Evolutionary conservation across 371 early-diverging fungal species (phyloP).

Genomic region (Circinella minor): DNA sequence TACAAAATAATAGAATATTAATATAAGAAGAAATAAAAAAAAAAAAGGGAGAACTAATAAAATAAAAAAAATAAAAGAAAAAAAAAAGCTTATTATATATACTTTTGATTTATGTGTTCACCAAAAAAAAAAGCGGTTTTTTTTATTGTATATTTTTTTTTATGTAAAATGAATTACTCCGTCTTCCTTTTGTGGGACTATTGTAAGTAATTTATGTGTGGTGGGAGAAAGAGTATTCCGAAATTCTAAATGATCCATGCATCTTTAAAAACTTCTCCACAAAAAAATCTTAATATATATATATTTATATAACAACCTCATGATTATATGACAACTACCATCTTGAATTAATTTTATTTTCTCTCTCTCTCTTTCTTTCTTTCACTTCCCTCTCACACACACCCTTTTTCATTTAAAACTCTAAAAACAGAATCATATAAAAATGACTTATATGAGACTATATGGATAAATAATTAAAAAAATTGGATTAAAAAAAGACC

Average conservation of each 20-base stretch:
- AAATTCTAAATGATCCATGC: neutral
- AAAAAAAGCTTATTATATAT: constrained; percentile 1
- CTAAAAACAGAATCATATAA: no score
- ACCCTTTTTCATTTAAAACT: no score
- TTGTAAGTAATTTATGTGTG: constrained; percentile 7
- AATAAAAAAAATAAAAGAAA: neutral
- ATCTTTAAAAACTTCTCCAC: neutral
- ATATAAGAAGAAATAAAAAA: neutral
- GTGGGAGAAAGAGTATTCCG: neutral
- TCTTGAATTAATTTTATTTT: no score
- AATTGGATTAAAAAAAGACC: no score
- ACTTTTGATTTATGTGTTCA: neutral
- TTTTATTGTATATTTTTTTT: neutral
- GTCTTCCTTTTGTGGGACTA: neutral
- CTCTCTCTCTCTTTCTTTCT: no score
- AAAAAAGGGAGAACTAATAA: neutral
- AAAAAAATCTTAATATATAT: no score
- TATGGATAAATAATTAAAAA: no score
- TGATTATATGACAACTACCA: no score
- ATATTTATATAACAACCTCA: no score
- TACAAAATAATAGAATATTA: no score
- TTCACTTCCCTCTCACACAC: no score
- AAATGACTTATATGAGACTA: no score
- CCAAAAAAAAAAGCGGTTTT: neutral
- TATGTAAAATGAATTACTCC: constrained; percentile 1